Evolutionary conservation across 768 basidiomycete species (phyloP).

Genomic region (Mycena sanguinolenta): DNA sequence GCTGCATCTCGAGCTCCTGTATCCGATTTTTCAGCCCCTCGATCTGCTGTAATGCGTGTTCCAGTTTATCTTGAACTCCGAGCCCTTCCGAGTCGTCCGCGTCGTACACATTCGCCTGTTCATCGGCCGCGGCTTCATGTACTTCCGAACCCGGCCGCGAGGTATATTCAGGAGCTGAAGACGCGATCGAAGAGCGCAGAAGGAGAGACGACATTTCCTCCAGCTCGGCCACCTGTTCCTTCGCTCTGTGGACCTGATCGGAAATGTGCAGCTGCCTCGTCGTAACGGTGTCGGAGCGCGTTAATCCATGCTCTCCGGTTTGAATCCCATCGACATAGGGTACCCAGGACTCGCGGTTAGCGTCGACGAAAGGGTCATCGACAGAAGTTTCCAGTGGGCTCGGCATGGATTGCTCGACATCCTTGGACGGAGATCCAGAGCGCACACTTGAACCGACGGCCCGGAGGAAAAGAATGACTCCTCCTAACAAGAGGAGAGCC

Average conservation of each 20-base stretch:
- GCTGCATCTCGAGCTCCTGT: too few relatives aligned
- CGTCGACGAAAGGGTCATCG: not conserved
- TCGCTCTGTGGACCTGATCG: constrained; percentile 16
- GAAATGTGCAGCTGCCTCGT: constrained; percentile 22
- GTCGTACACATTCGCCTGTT: too few relatives aligned
- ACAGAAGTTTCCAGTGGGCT: not conserved
- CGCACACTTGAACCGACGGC: not conserved
- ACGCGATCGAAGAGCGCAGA: constrained; percentile 1
- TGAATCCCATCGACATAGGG: not conserved
- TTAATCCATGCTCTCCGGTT: not conserved
- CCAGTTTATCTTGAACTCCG: too few relatives aligned
- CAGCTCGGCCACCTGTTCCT: constrained; percentile 20
- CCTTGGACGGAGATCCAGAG: not conserved
- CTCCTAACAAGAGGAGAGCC: not conserved
- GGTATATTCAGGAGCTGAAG: not conserved
- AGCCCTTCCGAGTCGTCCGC: too few relatives aligned
- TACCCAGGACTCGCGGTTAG: constrained; percentile 3
- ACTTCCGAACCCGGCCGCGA: not conserved
- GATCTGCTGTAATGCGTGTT: too few relatives aligned
- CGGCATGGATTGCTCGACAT: not conserved
- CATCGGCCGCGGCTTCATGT: not conserved
- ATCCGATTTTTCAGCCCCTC: too few relatives aligned
- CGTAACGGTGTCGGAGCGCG: not conserved
- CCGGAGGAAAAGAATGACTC: not conserved
- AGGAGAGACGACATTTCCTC: constrained; percentile 18